Base-by-base conservation (phyloP, 352 stramenopile species). In the Phytopythium kandeliae region DNA sequence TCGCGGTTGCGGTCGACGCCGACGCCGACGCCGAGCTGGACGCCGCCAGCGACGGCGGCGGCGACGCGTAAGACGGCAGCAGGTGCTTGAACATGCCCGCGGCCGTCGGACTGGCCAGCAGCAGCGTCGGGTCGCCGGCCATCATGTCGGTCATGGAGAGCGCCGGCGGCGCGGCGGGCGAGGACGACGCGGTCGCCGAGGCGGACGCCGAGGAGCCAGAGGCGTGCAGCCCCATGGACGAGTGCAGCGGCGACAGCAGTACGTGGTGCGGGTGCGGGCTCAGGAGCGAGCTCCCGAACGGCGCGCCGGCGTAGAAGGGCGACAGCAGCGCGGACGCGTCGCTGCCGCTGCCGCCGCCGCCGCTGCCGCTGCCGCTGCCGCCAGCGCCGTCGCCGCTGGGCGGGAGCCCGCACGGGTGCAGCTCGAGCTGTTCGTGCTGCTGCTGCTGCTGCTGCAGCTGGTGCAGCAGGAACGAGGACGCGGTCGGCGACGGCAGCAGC, bases 121-220 rank as follows among this genome's bases (percentile, higher is more conserved):
- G 71, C 34, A 79, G 49, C 10, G 53, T 65, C n/a, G 64, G 48
- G 16, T 80, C 40, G 22, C 40, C 61, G 19, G 70, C 65, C 22
- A 70, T 61, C 62, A 88, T 74, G 34, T 81, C 59, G 24, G 84
- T 72, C 31, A 62, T 65, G 17, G 78, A 60, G 42, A 54, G 74
- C 25, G 69, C 40, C 25, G 58, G 52, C 10, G 65, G 62, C 10
- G 59, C 26, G 3, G 66, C 63, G 36, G 66, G 58, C 48, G 58
- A 49, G 55, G 41, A 36, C 57, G 31, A 12, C 52, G 54, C 1
- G 51, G 60, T 8, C 43, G 56, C 16, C 58, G 60, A 22, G 49
- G 47, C 22, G 45, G 37, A 30, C 47, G n/a, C n/a, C n/a, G n/a
- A n/a, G n/a, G 37, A 46, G 0, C 7, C 35, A 12, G 36, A 11